Evolutionary conservation across 2,329 filamentous ascomycete genomes (phyloP), one percentile per base, ranked within the genome.

Genomic region (Claviceps quebecensis): DNA sequence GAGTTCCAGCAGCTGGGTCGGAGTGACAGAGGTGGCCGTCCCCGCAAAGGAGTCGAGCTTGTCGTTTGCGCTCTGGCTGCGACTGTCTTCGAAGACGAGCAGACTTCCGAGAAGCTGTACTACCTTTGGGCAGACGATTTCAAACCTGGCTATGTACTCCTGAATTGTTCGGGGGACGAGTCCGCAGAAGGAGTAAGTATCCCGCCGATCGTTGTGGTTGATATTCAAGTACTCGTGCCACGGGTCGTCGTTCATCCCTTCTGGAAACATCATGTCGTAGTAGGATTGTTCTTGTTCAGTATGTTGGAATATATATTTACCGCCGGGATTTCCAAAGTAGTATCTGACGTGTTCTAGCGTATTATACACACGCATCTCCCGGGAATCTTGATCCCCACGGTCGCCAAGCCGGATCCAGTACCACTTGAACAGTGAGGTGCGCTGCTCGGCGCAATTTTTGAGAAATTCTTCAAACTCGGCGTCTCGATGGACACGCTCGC

Each of bases 261-360:
- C 23, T 26, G 23, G 5, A 26, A 26, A 26, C 23, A 19, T 19
- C 19, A 19, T 19, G 19, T 19, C 19, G 19, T 26, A 43, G 40
- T 23, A 16, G 4, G 40, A 43, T 14, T 5, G 14, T 17, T 29
- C 44, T 2, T 16, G 5, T 9, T 14, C 6, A 5, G 14, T 11
- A 45, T 58, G 61, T n/a, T 49, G 56, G 44, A 66, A 63, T 48
- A 66, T 59, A 38, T 58, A 64, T 19, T 57, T 56, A 22, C 63
- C 61, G 1, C 54, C 56, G 2, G 16, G 0, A 34, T 60, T 57
- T 3, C 59, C 59, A 16, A 60, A 53, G 50, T 63, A 66, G 49
- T 59, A 62, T 22, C 49, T 47, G 5, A 53, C 51, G 34, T 16
- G 16, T 1, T 23, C 22, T 9, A 58, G 46, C 7, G 37, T 45